Evolutionary conservation across 768 basidiomycete species (phyloP).

Genomic region (Tremella mesenterica): DNA sequence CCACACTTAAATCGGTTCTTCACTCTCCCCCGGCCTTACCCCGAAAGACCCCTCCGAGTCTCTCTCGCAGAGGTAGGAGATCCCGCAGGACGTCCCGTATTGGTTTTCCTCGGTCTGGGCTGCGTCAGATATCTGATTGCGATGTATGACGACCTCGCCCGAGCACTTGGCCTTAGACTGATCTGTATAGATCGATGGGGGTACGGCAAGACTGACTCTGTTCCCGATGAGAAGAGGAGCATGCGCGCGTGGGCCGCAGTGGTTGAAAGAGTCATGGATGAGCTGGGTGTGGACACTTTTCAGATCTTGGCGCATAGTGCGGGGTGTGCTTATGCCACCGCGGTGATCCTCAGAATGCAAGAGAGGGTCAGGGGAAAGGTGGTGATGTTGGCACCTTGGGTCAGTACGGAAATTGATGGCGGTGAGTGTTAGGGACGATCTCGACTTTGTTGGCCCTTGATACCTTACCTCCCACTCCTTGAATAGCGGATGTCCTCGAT

Average conservation of each 20-base stretch:
- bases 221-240: conserved; percentile 56
- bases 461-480: no score
- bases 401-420: conserved; percentile 69
- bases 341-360: conserved; percentile 67
- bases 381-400: conserved; percentile 91
- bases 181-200: conserved; percentile 97
- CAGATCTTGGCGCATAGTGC: conserved; percentile 93
- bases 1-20: conserved; percentile 73
- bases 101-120: conserved; percentile 87
- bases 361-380: conserved; percentile 72
- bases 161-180: conserved; percentile 70
- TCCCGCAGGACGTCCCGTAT: conserved; percentile 72
- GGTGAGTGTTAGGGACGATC: conserved; percentile 51
- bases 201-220: conserved; percentile 70
- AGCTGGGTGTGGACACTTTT: conserved; percentile 65
- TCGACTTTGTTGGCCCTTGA: not conserved
- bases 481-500: no score
- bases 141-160: conserved; percentile 92
- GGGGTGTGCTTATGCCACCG: conserved; percentile 87
- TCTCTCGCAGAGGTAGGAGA: conserved; percentile 90
- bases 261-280: conserved; percentile 81
- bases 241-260: conserved; percentile 84
- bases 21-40: conserved; percentile 67
- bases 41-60: conserved; percentile 65
- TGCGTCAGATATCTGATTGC: conserved; percentile 92